Percentiles rank a stretch among this genome's conserved stretches.
phyloP scores from a whole-genome alignment of 352 stramenopile genomes.

The Globisporangium ultimum region DNA sequence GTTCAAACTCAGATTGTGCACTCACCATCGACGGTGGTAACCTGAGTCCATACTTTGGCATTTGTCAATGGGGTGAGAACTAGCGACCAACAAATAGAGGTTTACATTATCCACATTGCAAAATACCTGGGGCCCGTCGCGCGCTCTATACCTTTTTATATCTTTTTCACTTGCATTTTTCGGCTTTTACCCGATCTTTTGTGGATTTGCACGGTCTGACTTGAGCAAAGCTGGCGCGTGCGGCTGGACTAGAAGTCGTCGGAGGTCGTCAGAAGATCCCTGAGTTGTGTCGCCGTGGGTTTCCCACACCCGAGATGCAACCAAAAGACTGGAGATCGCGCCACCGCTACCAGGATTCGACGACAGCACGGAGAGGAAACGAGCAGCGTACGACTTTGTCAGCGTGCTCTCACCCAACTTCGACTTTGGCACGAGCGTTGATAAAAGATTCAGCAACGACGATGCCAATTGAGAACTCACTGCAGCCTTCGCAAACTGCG shows the following conservation, averaged over 20 bases:
- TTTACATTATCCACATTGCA: conserved; percentile 8
- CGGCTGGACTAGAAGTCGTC: conserved; percentile 65
- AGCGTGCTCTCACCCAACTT: conserved; percentile 74
- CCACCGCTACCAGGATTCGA: conserved; percentile 83
- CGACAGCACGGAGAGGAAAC: conserved; percentile 78
- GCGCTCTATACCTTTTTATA: conserved; percentile 2
- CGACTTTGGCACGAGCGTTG: conserved; percentile 74
- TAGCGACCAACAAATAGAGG: neutral
- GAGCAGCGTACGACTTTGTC: conserved; percentile 80
- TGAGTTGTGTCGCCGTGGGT: conserved; percentile 81
- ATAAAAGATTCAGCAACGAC: conserved; percentile 78
- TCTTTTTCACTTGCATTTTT: neutral
- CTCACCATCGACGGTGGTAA: too few species aligned
- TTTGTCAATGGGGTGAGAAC: too few species aligned
- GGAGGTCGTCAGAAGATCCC: conserved; percentile 75
- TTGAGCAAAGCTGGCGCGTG: conserved; percentile 77
- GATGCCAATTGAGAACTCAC: conserved; percentile 78
- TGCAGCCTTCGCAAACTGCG: conserved; percentile 77
- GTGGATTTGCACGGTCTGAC: conserved; percentile 76
- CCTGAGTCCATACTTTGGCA: too few species aligned
- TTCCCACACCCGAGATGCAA: conserved; percentile 80
- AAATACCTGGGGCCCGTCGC: neutral
- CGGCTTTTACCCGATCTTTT: conserved; percentile 66
- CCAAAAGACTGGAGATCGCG: conserved; percentile 74
- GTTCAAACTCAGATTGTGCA: too few species aligned